These are phyloP conservation scores for Cyclotella sp. DNA, from an alignment of 108 stramenopile species.

Conservation along the genomic window DNA sequence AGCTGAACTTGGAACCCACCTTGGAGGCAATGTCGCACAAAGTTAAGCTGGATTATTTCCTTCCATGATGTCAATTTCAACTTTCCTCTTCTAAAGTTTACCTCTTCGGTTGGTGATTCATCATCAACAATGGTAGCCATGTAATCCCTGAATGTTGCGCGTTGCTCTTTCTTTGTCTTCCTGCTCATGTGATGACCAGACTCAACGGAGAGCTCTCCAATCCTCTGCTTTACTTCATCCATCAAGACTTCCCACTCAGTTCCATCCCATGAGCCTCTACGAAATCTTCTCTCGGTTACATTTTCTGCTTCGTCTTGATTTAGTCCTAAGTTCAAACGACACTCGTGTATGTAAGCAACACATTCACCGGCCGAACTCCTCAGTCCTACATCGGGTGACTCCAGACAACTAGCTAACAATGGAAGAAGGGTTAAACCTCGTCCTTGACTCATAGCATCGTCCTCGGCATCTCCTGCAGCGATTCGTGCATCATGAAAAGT, in stretches of 20 bases:
- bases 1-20: slow-evolving; percentile 86
- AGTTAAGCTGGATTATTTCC: slow-evolving; percentile 81
- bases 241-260: slow-evolving; percentile 79
- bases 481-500: slow-evolving; percentile 63
- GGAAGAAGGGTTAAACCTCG: slow-evolving; percentile 69
- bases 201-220: slow-evolving; percentile 74
- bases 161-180: slow-evolving; percentile 82
- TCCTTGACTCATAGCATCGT: slow-evolving; percentile 46
- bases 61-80: slow-evolving; percentile 70
- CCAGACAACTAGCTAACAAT: slow-evolving; percentile 65
- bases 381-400: slow-evolving; percentile 53
- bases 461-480: slow-evolving; percentile 58
- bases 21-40: slow-evolving; percentile 84
- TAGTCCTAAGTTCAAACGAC: slow-evolving; percentile 68
- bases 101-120: slow-evolving; percentile 63
- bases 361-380: slow-evolving; percentile 81
- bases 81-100: slow-evolving; percentile 72
- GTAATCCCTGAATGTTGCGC: slow-evolving; percentile 84
- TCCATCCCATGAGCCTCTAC: slow-evolving; percentile 83
- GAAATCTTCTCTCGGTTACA: slow-evolving; percentile 61
- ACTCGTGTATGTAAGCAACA: slow-evolving; percentile 80
- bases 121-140: slow-evolving; percentile 82
- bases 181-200: slow-evolving; percentile 80
- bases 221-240: slow-evolving; percentile 77
- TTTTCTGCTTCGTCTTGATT: slow-evolving; percentile 57